Evolutionary conservation across 352 stramenopile species (phyloP), one percentile per base, ranked within the genome.

Genomic region (Phytophthora ohioensis): DNA sequence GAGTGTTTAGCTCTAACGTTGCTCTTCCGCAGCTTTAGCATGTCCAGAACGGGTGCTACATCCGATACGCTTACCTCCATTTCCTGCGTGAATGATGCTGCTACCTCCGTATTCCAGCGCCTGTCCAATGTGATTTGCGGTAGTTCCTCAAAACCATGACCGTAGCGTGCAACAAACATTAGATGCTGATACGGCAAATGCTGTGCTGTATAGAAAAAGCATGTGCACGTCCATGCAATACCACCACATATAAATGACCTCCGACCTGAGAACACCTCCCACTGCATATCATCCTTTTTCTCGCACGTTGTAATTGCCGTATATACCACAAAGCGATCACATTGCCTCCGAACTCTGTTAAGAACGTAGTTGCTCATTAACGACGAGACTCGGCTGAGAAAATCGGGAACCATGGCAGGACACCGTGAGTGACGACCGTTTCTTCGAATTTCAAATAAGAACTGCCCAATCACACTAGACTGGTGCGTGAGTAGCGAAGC

Each of bases 201-300:
- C 21, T 52, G 45, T 10, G 45, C 34, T 8, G 21, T 36, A 9
- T 52, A 52, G 30, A 52, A 52, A 35, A 10, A 8, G 35, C 45
- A 35, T 12, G 45, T 52, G 17, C 7, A 52, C 35, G 45, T 52
- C 45, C 45, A 52, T 27, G 45, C 21, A 52, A 52, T 52, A 12
- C n/a, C 45, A 17, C n/a, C 21, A 35, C 21, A 52, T 10, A 17
- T 52, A 17, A 52, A 52, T 5, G 30, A 8, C 2, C 11, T 17
- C n/a, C 3, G 35, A n/a, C n/a, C 15, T 5, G 9, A 8, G n/a
- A 34, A 35, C 2, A 17, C 21, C 9, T 9, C 45, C 34, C 35
- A 9, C 35, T 35, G 45, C 35, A 8, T n/a, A 34, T 52, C 21
- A 21, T 21, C 21, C 21, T 21, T 21, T 21, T 21, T 21, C 21